Evolutionary conservation across 257 asterid species (phyloP), one percentile per base, ranked within the genome.

Genomic region (Buddleja alternifolia): DNA sequence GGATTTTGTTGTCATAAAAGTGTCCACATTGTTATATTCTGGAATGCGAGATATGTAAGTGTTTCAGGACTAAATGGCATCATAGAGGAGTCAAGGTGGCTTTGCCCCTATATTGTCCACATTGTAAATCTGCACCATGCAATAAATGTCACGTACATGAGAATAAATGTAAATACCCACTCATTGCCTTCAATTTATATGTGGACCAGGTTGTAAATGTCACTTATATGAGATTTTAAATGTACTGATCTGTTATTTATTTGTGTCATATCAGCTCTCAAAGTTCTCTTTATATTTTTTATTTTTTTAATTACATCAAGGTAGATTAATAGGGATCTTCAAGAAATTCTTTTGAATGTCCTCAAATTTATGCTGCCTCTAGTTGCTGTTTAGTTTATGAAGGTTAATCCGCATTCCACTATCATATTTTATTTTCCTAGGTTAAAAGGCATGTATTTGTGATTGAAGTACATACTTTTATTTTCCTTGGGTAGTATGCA

Each of bases 401-500:
- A 70, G 44, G 34, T 57, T 52, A 34, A 17, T 48, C 48, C 7
- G 53, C 57, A 25, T 47, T 29, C 46, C 37, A 41, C 51, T 75
- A 44, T 32, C 16, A 10, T 20, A 41, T 44, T 16, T 6, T 47
- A 16, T 62, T 11, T 7, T 46, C 29, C 48, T 61, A 70, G 23
- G 17, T 61, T 56, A 14, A 39, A 19, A 11, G 54, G 64, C 70
- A 40, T 42, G 63, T 46, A 20, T 58, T 10, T 62, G 23, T 44
- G 32, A 16, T 45, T 44, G 44, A 32, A 17, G 44, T 25, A 59
- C 29, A 57, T 39, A 17, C 60, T 61, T 44, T 20, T 53, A 15
- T 67, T 52, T 74, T 58, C 32, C 60, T 14, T 9, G 57, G 37
- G 10, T 59, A 32, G 44, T 66, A 42, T 54, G 50, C 17, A 72